Percentiles rank a stretch among this genome's conserved stretches.
Conservation (phyloP, 306 rosid species). For the Malus fusca region DNA sequence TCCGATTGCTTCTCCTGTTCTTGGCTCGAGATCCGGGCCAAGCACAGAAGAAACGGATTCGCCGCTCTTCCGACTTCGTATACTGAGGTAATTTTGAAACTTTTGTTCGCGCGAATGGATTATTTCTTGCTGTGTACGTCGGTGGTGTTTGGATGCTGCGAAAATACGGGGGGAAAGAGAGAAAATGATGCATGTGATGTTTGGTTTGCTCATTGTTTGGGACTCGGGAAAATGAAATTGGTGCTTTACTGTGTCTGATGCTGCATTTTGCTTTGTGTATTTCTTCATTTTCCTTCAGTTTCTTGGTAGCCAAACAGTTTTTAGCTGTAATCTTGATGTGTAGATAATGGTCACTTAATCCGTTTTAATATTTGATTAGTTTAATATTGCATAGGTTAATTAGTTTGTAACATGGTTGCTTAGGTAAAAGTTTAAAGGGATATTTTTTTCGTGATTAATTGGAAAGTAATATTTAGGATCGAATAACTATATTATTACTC, state of each 20-base stretch:
- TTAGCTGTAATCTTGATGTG: background rate
- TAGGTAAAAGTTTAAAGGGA: background rate
- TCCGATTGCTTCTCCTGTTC: constrained; percentile 49
- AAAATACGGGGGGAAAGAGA: background rate
- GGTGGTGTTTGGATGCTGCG: constrained; percentile 9
- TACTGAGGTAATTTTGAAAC: constrained; percentile 15
- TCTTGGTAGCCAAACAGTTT: background rate
- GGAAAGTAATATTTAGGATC: background rate
- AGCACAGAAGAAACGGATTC: constrained; percentile 54
- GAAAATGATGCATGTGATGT: background rate
- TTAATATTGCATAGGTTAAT: background rate
- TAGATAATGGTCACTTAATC: background rate
- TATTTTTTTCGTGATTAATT: background rate
- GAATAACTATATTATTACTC: background rate
- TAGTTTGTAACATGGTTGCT: background rate
- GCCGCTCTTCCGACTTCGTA: constrained; percentile 7
- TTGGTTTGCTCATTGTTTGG: background rate
- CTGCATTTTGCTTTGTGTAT: background rate
- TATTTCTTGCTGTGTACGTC: background rate
- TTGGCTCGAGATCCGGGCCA: constrained; percentile 99
- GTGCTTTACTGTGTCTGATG: background rate
- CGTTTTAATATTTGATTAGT: background rate
- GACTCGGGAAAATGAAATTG: background rate
- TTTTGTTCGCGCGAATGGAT: background rate
- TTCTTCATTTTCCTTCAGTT: background rate